These are phyloP conservation scores for Apocynum venetum DNA, from an alignment of 257 asterid species.

Conservation along the genomic window DNA sequence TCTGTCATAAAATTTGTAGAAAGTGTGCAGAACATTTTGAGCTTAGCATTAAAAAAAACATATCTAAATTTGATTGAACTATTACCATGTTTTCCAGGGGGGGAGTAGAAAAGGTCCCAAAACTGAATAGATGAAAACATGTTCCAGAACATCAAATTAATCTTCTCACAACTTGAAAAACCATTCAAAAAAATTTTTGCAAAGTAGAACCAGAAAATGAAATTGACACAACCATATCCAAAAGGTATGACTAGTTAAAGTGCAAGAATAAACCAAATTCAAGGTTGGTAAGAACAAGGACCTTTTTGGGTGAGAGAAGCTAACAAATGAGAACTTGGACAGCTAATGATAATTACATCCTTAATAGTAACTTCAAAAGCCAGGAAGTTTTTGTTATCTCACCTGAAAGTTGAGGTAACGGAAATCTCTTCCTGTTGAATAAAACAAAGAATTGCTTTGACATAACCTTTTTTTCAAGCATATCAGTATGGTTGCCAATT, in stretches of 20 bases:
- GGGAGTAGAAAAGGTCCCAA: background rate
- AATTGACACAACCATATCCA: background rate
- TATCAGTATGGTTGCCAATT: background rate
- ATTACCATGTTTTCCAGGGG: background rate
- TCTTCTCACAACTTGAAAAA: background rate
- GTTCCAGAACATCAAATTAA: background rate
- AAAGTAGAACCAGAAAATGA: background rate
- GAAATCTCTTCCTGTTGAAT: background rate
- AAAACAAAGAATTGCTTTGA: background rate
- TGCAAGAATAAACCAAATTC: background rate
- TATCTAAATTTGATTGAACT: background rate
- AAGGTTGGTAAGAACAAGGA: background rate
- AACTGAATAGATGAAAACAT: background rate
- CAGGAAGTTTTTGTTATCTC: background rate
- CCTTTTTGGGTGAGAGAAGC: background rate
- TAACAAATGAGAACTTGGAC: background rate
- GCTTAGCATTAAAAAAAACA: background rate
- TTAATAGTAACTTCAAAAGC: background rate
- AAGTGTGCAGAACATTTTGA: background rate
- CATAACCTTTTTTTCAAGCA: background rate
- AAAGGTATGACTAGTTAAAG: background rate
- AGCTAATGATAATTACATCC: no score
- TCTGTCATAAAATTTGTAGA: background rate
- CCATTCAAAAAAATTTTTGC: background rate
- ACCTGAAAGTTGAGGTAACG: background rate